Percentiles rank a stretch among this genome's conserved stretches.
These are phyloP conservation scores for Picocystis sp. DNA, from an alignment of 163 green algal genomes.

Conservation along the genomic window DNA sequence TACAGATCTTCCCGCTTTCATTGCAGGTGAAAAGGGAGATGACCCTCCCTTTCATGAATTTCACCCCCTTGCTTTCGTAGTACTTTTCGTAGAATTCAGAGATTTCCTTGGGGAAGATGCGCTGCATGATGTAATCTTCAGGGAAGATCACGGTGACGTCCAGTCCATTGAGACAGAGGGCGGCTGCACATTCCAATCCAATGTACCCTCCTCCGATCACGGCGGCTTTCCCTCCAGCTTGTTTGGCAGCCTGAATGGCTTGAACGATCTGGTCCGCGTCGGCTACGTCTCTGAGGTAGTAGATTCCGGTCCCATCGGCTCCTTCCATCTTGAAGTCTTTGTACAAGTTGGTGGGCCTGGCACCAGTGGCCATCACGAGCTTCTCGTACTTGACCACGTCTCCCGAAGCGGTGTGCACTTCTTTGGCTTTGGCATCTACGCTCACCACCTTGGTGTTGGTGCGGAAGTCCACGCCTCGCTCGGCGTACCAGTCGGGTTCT, in stretches of 20 bases:
- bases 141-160: slow-evolving; percentile 64
- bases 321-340: slow-evolving; percentile 51
- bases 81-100: slow-evolving; percentile 64
- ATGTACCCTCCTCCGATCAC: slow-evolving; percentile 76
- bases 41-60: slow-evolving; percentile 39
- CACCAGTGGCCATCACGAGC: slow-evolving; percentile 68
- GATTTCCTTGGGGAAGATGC: slow-evolving; percentile 50
- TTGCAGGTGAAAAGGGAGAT: slow-evolving; percentile 8
- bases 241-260: slow-evolving; percentile 40
- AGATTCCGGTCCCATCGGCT: slow-evolving; percentile 52
- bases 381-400: slow-evolving; percentile 48
- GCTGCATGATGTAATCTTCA: slow-evolving; percentile 48
- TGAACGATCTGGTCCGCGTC: slow-evolving; percentile 56
- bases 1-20: slow-evolving; percentile 27
- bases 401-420: slow-evolving; percentile 29
- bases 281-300: slow-evolving; percentile 63
- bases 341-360: slow-evolving; percentile 31
- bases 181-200: slow-evolving; percentile 58
- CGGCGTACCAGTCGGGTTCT: slow-evolving; percentile 51
- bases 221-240: slow-evolving; percentile 30
- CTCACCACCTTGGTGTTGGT: slow-evolving; percentile 31
- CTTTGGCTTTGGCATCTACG: slow-evolving; percentile 41
- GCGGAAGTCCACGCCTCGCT: slow-evolving; percentile 50
- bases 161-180: slow-evolving; percentile 30
- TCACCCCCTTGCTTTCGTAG: slow-evolving; percentile 66